phyloP scores from a whole-genome alignment of 768 basidiomycete genomes.

The Lyophyllum shimeji region DNA sequence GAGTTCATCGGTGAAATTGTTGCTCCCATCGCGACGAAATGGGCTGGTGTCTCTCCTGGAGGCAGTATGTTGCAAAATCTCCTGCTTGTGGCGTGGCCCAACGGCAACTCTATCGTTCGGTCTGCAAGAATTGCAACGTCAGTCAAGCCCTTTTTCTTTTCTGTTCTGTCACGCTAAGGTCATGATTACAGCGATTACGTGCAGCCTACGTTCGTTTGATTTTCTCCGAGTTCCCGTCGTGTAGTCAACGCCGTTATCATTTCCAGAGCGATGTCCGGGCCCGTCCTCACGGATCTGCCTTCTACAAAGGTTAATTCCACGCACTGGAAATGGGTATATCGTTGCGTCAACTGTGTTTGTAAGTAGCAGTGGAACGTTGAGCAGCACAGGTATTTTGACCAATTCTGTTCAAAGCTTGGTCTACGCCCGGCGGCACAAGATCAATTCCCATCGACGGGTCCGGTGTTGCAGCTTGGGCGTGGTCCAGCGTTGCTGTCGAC shows the following conservation, averaged over 20 bases:
- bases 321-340: constrained; percentile 68
- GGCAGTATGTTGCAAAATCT: constrained; percentile 57
- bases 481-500: constrained; percentile 41
- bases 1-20: constrained; percentile 68
- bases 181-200: constrained; percentile 43
- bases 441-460: constrained; percentile 32
- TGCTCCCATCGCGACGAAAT: constrained; percentile 50
- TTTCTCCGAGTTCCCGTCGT: neutral
- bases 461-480: constrained; percentile 54
- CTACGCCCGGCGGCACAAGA: constrained; percentile 36
- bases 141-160: constrained; percentile 22
- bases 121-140: constrained; percentile 56
- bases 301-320: constrained; percentile 53
- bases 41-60: constrained; percentile 56
- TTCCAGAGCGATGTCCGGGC: constrained; percentile 43
- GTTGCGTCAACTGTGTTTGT: constrained; percentile 70
- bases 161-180: neutral
- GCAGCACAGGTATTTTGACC: neutral
- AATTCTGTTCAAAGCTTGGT: constrained; percentile 28
- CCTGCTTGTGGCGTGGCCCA: constrained; percentile 61
- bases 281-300: constrained; percentile 51
- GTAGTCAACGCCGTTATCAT: neutral
- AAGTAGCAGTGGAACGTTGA: constrained; percentile 18
- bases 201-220: constrained; percentile 39
- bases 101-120: constrained; percentile 49